Percentiles rank a stretch among this genome's conserved stretches.
These are phyloP conservation scores for Erodium moschatum DNA, from an alignment of 441 rosid genomes.

Conservation along the genomic window DNA sequence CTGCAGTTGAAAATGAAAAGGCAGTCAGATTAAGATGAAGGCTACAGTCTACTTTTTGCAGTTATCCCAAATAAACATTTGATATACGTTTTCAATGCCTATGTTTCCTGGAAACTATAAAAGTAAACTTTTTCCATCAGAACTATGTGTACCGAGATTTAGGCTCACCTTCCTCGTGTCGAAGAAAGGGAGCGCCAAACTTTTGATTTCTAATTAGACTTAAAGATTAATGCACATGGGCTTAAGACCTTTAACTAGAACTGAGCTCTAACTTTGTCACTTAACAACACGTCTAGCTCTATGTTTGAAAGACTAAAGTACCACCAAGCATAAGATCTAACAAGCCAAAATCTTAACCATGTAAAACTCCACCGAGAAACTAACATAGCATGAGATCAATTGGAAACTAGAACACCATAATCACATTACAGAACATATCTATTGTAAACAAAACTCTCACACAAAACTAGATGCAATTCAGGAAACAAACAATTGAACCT, in stretches of 20 bases:
- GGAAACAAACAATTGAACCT: neutral
- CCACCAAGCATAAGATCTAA: neutral
- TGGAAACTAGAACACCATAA: neutral
- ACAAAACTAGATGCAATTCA: neutral
- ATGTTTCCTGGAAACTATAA: neutral
- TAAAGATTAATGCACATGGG: too few relatives aligned
- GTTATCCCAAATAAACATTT: neutral
- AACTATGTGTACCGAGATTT: too few relatives aligned
- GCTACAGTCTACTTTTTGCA: too few relatives aligned
- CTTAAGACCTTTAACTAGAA: too few relatives aligned
- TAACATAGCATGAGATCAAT: neutral
- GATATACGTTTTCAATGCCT: neutral
- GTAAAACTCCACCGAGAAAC: neutral
- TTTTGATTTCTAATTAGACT: too few relatives aligned
- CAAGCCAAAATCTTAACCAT: neutral
- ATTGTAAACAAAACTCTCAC: neutral
- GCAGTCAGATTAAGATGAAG: neutral
- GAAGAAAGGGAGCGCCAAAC: too few relatives aligned
- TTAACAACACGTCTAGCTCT: too few relatives aligned
- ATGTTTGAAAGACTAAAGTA: neutral
- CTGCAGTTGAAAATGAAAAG: constrained; percentile 31
- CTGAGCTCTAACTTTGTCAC: too few relatives aligned
- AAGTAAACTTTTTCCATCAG: too few relatives aligned
- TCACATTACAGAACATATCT: neutral
- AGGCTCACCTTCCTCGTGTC: too few relatives aligned